Base-by-base conservation (phyloP, 805 yeast genomes). In the Jamesozyma piceae region DNA sequence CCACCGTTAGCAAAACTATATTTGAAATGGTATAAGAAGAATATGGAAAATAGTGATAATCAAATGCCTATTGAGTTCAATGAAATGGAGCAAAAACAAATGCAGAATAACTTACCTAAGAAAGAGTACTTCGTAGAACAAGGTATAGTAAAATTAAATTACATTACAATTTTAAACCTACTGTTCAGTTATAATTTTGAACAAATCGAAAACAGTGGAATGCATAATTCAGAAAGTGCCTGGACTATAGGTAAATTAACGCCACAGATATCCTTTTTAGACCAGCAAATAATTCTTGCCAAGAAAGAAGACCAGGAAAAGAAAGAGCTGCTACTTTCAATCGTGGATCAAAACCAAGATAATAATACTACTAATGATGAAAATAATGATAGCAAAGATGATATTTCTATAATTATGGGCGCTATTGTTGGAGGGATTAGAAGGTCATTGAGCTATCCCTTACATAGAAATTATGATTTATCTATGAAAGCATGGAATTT, bases 241-340 rank as follows among this genome's bases (percentile, higher is more conserved):
- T 92, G 98, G 98, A 80, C 90, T 0, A 73, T 92, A 4, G 98
- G 98, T 1, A 88, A 82, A 51, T 53, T 92, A 19, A 66, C 79
- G 0, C 95, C 97, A 1, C 92, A 86, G 53, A 62, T 90, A 31
- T 60, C 88, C 6, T 78, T 72, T 49, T 64, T 92, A 27, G 97
- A 88, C 58, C 64, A 75, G 14, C 77, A 73, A 49, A 49, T 82
- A 22, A 57, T 73, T 1, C 49, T 64, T 17, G 60, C 49, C 17
- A 60, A 53, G 6, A 43, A 44, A 8, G 26, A 33, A 9, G 20
- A 19, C 18, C 3, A 34, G 9, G 20, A 35, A n/a, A 38, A 35
- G 17, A 33, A 33, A 20, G 26, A 35, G 14, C 8, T 17, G 18
- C 18, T 36, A 17, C 24, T 35, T n/a, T 11, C 38, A 11, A 21